phyloP scores from a whole-genome alignment of 164 flowering plant species.

The Liriodendron chinense region DNA sequence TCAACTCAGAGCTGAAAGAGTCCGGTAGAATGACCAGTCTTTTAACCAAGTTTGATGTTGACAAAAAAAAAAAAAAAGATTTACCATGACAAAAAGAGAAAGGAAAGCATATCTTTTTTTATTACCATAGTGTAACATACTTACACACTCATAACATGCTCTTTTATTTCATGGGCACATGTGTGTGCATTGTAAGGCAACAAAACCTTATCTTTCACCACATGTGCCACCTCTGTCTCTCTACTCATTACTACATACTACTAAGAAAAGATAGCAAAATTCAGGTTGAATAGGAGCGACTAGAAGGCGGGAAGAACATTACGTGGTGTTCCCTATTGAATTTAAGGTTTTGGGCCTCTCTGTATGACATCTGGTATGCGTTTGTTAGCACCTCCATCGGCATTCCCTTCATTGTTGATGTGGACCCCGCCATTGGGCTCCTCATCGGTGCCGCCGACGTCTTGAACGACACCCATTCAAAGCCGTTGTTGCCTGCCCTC shows the following conservation, averaged over 20 bases:
- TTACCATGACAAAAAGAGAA: too few species aligned
- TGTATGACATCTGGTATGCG: conserved; percentile 26
- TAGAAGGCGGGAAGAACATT: conserved; percentile 24
- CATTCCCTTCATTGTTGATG: conserved; percentile 36
- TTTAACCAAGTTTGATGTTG: too few species aligned
- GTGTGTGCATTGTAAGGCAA: background rate
- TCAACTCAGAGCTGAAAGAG: too few species aligned
- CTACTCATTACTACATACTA: too few species aligned
- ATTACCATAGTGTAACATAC: too few species aligned
- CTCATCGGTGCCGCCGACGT: conserved; percentile 31
- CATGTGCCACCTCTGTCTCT: too few species aligned
- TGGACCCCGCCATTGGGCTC: conserved; percentile 32
- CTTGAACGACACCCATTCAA: conserved; percentile 35
- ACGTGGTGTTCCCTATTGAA: conserved; percentile 24
- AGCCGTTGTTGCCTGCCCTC: conserved; percentile 29
- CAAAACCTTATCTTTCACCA: background rate
- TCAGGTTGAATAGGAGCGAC: background rate
- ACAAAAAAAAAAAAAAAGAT: too few species aligned
- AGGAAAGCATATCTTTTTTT: too few species aligned
- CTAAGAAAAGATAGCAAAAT: background rate
- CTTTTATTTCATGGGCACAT: background rate
- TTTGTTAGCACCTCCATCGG: conserved; percentile 32
- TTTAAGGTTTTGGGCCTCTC: conserved; percentile 37
- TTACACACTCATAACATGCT: too few species aligned
- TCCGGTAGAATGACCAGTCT: too few species aligned